Base-by-base conservation (phyloP, 352 stramenopile species). In the Phytophthora citrophthora region DNA sequence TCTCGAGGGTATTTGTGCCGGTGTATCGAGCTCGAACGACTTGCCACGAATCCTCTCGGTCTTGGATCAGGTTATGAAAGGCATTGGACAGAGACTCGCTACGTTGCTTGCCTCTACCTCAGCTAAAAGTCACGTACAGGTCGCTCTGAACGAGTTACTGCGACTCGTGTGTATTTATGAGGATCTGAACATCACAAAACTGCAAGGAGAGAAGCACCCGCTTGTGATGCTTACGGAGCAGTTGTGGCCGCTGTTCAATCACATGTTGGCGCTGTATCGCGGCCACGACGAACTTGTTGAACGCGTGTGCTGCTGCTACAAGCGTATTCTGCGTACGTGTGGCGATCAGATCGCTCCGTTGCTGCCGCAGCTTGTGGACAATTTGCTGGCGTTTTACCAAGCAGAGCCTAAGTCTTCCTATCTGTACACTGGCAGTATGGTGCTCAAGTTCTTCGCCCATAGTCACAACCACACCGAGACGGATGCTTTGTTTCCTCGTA, bases 151-250 rank as follows among this genome's bases (percentile, higher is more conserved):
- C 47, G 86, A 96, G 43, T 64, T 96, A 45, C 59, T 93, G 38
- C 84, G 88, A 3, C 66, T 94, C n/a, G 89, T 96, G 38, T 90
- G 84, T 66, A 73, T 94, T 31, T 96, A 94, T 54, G 88, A 96
- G 52, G 85, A 93, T 39, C 67, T 94, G 12, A 62, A 79, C 12
- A 61, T 90, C 41, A 72, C 53, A n/a, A 56, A 62, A 20, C 46
- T 61, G 13, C 29, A 62, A 38, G 48, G 65, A 5, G 70, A 66
- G 27, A 71, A 70, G 12, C 62, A 82, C 15, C 83, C 86, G 11
- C 63, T 96, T 2, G 61, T 94, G 26, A 68, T 83, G 64, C 64
- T 96, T 24, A 94, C 88, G 8, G 84, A 94, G 61, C 76, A 84
- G 24, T 71, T 95, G 5, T 96, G 87, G 83, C 81, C 82, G 23